Percentiles rank a stretch among this genome's conserved stretches.
Conservation (phyloP, 176 grass and related monocot genomes). For the Ananas comosus region DNA sequence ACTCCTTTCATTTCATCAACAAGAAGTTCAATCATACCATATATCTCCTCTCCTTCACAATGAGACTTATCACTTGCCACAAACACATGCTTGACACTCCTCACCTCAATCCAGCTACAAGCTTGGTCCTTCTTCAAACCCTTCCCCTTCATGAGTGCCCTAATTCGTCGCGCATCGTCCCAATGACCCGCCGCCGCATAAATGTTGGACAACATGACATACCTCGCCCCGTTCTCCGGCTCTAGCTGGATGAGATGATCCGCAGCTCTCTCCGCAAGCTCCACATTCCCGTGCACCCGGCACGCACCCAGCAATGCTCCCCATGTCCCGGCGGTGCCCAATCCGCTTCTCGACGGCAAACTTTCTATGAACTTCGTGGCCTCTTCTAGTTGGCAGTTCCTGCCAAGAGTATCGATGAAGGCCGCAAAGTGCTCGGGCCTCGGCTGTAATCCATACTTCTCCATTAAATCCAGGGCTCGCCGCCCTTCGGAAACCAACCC, state of each 20-base stretch:
- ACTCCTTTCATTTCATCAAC: conserved; percentile 27
- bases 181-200: conserved; percentile 57
- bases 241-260: conserved; percentile 45
- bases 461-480: conserved; percentile 46
- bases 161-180: conserved; percentile 43
- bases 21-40: conserved; percentile 32
- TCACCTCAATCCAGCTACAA: conserved; percentile 72
- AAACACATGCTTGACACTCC: conserved; percentile 46
- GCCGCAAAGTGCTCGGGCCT: conserved; percentile 51
- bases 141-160: conserved; percentile 50
- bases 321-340: conserved; percentile 40
- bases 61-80: conserved; percentile 44
- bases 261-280: conserved; percentile 52
- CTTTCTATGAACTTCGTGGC: conserved; percentile 42
- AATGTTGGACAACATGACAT: conserved; percentile 65
- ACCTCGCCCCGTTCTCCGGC: conserved; percentile 56
- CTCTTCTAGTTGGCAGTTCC: conserved; percentile 45
- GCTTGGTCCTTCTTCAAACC: conserved; percentile 59
- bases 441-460: conserved; percentile 38
- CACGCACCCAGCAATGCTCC: conserved; percentile 62
- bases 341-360: conserved; percentile 27
- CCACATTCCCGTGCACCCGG: conserved; percentile 49
- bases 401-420: conserved; percentile 55
- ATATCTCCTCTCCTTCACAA: conserved; percentile 27
- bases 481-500: conserved; percentile 44